Conservation (phyloP, 2,329 filamentous ascomycete genomes). For the Trichoderma semiorbis region DNA sequence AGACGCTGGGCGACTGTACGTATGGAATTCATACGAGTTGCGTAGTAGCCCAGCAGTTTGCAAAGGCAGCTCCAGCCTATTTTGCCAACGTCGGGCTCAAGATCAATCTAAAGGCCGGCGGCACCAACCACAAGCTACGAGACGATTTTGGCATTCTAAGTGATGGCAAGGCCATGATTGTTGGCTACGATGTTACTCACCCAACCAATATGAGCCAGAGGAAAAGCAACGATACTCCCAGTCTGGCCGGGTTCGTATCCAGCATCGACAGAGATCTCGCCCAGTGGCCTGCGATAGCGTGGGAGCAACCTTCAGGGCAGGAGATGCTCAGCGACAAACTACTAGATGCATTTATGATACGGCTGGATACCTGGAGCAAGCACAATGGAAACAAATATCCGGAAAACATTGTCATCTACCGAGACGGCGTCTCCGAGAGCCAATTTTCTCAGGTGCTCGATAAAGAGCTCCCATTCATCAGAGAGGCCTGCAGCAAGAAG, state of each 20-base stretch:
- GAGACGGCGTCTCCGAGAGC: slow-evolving; percentile 85
- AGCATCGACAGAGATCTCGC: slow-evolving; percentile 66
- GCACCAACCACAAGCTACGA: slow-evolving; percentile 64
- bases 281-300: slow-evolving; percentile 76
- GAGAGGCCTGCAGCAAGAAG: slow-evolving; percentile 57
- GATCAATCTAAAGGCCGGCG: slow-evolving; percentile 76
- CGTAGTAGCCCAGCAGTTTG: slow-evolving; percentile 44
- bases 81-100: slow-evolving; percentile 71
- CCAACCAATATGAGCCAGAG: slow-evolving; percentile 58
- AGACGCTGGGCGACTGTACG: slow-evolving; percentile 63
- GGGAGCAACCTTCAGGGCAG: slow-evolving; percentile 59
- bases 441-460: slow-evolving; percentile 70
- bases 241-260: slow-evolving; percentile 76
- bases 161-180: slow-evolving; percentile 74
- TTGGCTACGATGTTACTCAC: slow-evolving; percentile 87
- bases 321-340: slow-evolving; percentile 68
- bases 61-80: slow-evolving; percentile 43
- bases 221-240: slow-evolving; percentile 51
- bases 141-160: slow-evolving; percentile 57
- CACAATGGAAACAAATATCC: slow-evolving; percentile 57
- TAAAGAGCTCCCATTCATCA: slow-evolving; percentile 64
- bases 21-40: slow-evolving; percentile 69
- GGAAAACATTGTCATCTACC: slow-evolving; percentile 76
- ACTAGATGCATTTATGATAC: slow-evolving; percentile 57
- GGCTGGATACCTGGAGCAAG: slow-evolving; percentile 62